Percentiles rank a stretch among this genome's conserved stretches.
phyloP scores from a whole-genome alignment of 2,329 filamentous ascomycete genomes.

The Akanthomyces uredinophilus region DNA sequence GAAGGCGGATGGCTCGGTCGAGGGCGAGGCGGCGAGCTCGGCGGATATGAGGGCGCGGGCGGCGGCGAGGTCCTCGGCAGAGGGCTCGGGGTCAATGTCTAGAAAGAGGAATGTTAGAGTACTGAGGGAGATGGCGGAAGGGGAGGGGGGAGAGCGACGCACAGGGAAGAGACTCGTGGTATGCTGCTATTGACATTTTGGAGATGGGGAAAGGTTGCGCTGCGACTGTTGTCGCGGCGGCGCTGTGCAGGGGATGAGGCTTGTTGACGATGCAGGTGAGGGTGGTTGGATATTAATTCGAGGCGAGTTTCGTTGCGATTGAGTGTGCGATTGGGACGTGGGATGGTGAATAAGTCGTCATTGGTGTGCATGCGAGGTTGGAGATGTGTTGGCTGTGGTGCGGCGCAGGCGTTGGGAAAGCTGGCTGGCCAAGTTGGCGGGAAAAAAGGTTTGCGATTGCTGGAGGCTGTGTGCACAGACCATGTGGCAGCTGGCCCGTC shows the following conservation, averaged over 20 bases:
- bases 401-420: background rate
- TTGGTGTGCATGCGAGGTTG: background rate
- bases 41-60: constrained; percentile 65
- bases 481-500: background rate
- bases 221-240: background rate
- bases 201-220: background rate
- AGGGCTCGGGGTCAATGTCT: constrained; percentile 80
- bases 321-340: background rate
- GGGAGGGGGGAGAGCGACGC: constrained; percentile 33
- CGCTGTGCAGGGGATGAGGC: background rate
- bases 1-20: constrained; percentile 56
- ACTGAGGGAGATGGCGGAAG: too few species aligned
- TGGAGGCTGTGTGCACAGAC: constrained; percentile 1
- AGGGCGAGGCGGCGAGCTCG: constrained; percentile 56
- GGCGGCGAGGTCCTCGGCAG: constrained; percentile 54
- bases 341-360: background rate
- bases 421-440: too few species aligned
- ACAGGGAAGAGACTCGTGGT: constrained; percentile 81
- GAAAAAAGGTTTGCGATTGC: constrained; percentile 1
- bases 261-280: background rate
- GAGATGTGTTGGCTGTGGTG: background rate
- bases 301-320: background rate
- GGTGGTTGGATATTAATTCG: background rate
- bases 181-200: constrained; percentile 29
- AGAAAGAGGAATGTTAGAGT: constrained; percentile 17